These are phyloP conservation scores for Neurospora sp. DNA, from an alignment of 495 filamentous ascomycete genomes.

Conservation along the genomic window DNA sequence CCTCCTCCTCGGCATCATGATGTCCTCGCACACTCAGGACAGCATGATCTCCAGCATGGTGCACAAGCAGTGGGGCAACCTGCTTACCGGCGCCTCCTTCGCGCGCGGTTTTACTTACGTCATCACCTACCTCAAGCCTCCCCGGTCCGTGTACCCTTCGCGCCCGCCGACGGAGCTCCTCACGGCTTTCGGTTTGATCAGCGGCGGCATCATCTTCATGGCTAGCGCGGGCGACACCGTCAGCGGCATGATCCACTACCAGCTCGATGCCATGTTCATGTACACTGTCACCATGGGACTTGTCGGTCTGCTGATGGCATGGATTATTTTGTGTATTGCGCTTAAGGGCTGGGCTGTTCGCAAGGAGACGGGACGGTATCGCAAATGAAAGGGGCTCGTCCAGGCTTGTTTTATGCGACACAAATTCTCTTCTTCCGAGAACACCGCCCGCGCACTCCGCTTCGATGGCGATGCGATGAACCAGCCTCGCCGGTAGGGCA, in stretches of 20 bases:
- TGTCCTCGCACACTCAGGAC: constrained; percentile 82
- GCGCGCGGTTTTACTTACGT: constrained; percentile 74
- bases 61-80: constrained; percentile 86
- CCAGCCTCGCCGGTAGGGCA: neutral
- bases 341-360: constrained; percentile 82
- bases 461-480: neutral
- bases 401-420: neutral
- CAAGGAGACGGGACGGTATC: constrained; percentile 33
- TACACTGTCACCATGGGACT: constrained; percentile 85
- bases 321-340: constrained; percentile 66
- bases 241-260: constrained; percentile 61
- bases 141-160: constrained; percentile 70
- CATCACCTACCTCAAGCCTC: constrained; percentile 69
- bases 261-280: constrained; percentile 77
- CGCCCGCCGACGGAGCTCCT: constrained; percentile 88
- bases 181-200: constrained; percentile 73
- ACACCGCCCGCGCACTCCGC: neutral
- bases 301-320: constrained; percentile 77
- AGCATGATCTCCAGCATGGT: constrained; percentile 85
- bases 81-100: constrained; percentile 72
- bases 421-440: neutral
- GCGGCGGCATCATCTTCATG: constrained; percentile 90
- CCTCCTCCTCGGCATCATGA: constrained; percentile 81
- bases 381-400: neutral
- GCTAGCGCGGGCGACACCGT: constrained; percentile 70